A percentile compares a stretch with the other conserved stretches of the same genome.
These are phyloP conservation scores for Fusarium subglutinans DNA, from an alignment of 2,329 filamentous ascomycete genomes.

Conservation along the genomic window DNA sequence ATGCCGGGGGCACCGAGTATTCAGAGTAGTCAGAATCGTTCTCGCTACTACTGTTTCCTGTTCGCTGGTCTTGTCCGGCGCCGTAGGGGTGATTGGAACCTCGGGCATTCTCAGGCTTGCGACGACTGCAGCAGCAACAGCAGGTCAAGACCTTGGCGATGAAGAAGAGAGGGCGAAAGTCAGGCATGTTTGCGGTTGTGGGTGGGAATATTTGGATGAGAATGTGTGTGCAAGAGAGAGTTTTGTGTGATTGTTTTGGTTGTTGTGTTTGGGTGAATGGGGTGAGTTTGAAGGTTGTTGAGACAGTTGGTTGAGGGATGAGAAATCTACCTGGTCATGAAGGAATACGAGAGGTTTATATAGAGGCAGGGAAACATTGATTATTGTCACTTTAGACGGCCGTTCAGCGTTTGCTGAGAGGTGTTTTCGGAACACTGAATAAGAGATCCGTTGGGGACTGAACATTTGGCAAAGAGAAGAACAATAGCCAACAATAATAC, in stretches of 20 bases:
- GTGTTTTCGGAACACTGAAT: background rate
- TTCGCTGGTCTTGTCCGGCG: background rate
- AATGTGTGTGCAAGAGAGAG: background rate
- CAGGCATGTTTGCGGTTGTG: slow-evolving; percentile 12
- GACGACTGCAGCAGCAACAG: background rate
- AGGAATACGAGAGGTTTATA: background rate
- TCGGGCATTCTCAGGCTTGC: background rate
- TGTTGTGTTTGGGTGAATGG: background rate
- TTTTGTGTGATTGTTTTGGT: background rate
- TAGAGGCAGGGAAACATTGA: background rate
- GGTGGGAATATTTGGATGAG: background rate
- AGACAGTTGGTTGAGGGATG: background rate
- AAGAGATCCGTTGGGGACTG: background rate
- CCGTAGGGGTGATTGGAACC: background rate
- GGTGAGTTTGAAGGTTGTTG: background rate
- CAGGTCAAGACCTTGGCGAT: slow-evolving; percentile 6
- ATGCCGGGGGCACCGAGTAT: background rate
- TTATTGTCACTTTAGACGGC: too few species aligned
- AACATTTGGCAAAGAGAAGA: background rate
- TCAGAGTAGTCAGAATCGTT: background rate
- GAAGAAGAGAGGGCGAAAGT: slow-evolving; percentile 27
- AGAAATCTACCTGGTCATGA: background rate
- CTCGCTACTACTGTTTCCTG: background rate
- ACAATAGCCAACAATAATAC: background rate
- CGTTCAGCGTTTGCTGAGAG: background rate